These are phyloP conservation scores for Tillandsia leiboldiana DNA, from an alignment of 176 grass and related monocot genomes.

Conservation along the genomic window DNA sequence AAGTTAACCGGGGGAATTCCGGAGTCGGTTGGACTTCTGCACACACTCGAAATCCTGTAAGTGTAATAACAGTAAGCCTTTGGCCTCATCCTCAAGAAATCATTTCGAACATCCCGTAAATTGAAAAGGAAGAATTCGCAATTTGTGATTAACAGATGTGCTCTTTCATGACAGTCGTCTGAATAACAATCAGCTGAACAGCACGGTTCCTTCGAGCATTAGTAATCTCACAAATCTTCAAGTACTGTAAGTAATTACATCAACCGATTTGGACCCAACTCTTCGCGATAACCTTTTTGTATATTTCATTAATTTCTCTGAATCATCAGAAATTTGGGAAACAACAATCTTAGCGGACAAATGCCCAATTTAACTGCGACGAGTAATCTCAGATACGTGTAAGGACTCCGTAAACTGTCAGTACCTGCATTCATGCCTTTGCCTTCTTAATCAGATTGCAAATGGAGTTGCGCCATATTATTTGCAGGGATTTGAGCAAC, in stretches of 20 bases:
- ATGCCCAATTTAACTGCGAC: slow-evolving; percentile 56
- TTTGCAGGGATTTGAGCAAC: slow-evolving; percentile 72
- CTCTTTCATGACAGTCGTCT: slow-evolving; percentile 41
- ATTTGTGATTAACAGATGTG: not conserved
- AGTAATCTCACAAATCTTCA: slow-evolving; percentile 35
- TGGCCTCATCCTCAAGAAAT: not conserved
- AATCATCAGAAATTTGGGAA: slow-evolving; percentile 50
- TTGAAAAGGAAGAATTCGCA: not conserved
- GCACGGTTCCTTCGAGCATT: slow-evolving; percentile 29
- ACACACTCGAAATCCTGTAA: slow-evolving; percentile 60
- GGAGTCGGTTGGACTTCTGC: slow-evolving; percentile 35
- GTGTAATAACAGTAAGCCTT: slow-evolving; percentile 25
- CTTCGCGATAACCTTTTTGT: not conserved
- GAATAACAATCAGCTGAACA: slow-evolving; percentile 38
- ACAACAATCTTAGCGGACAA: slow-evolving; percentile 43
- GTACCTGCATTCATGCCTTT: not conserved
- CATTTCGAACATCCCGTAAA: not conserved
- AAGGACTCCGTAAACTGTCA: slow-evolving; percentile 30
- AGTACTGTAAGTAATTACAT: slow-evolving; percentile 40
- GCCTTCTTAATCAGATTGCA: not conserved
- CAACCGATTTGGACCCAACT: not conserved
- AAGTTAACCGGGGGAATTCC: slow-evolving; percentile 47
- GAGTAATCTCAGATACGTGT: slow-evolving; percentile 44
- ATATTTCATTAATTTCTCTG: slow-evolving; percentile 1
- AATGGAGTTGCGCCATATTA: slow-evolving; percentile 5